A percentile compares a stretch with the other conserved stretches of the same genome.
Evolutionary conservation across 306 rosid genomes (phyloP).

Genomic region (Gillenia trifoliata): DNA sequence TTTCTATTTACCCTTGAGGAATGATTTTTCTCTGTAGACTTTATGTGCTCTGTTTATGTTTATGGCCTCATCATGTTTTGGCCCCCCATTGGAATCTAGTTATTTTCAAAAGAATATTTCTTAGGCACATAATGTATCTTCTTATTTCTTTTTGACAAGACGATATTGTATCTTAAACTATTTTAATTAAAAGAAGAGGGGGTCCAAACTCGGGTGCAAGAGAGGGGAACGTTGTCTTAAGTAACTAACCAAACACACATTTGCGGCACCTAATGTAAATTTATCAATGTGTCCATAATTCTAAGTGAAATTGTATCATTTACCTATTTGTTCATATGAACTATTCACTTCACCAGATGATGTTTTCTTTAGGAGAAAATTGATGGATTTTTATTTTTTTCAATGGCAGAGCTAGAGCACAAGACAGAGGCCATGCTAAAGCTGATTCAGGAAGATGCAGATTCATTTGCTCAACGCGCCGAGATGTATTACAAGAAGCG

Average conservation of each 20-base stretch:
- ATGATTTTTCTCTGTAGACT: conserved; percentile 12
- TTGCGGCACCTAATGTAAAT: background rate
- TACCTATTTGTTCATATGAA: background rate
- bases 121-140: conserved; percentile 5
- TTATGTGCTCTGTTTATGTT: conserved; percentile 12
- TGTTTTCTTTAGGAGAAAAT: background rate
- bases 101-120: conserved; percentile 16
- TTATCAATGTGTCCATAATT: background rate
- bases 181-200: background rate
- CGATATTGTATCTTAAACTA: background rate
- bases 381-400: conserved; percentile 1
- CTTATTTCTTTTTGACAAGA: background rate
- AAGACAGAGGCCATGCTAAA: conserved; percentile 63
- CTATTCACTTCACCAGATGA: background rate
- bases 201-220: background rate
- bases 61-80: conserved; percentile 14
- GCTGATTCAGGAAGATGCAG: conserved; percentile 74
- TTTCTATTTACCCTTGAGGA: conserved; percentile 5
- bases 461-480: conserved; percentile 87
- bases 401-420: conserved; percentile 54
- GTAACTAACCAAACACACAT: background rate
- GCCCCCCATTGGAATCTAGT: conserved; percentile 25
- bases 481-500: conserved; percentile 91
- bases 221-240: background rate
- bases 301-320: background rate